Conservation (phyloP, 306 rosid species). For the Benincasa hispida region DNA sequence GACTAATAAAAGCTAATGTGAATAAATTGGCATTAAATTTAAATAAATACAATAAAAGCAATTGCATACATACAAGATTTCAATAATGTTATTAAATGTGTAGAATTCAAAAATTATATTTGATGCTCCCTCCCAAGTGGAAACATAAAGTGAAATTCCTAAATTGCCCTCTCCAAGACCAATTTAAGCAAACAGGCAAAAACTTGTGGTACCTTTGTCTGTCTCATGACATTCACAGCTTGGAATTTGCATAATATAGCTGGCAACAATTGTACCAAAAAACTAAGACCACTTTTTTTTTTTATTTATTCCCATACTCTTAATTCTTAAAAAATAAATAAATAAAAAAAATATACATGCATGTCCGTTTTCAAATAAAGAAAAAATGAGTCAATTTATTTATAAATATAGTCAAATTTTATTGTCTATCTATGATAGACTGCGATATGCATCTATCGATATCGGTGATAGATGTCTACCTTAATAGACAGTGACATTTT, state of each 20-base stretch:
- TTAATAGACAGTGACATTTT: too few species aligned
- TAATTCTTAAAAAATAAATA: too few species aligned
- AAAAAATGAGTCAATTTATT: too few species aligned
- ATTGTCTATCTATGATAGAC: too few species aligned
- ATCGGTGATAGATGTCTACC: too few species aligned
- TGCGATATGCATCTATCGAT: too few species aligned
- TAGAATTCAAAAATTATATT: neutral
- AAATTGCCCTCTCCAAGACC: neutral
- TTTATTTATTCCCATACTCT: neutral
- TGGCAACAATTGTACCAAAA: neutral
- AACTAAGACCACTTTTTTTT: neutral
- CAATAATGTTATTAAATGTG: neutral
- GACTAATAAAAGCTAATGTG: neutral
- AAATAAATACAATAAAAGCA: neutral
- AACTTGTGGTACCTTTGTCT: neutral
- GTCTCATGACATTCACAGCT: neutral
- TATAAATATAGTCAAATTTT: too few species aligned
- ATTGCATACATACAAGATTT: neutral
- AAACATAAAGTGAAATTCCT: neutral
- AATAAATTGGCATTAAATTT: neutral
- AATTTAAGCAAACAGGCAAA: neutral
- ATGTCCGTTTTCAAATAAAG: too few species aligned
- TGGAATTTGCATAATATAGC: neutral
- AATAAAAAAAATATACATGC: too few species aligned
- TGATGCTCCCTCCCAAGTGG: neutral